Evolutionary conservation across 2,329 filamentous ascomycete genomes (phyloP), one percentile per base, ranked within the genome.

Genomic region (Alternaria novae-zelandiae): DNA sequence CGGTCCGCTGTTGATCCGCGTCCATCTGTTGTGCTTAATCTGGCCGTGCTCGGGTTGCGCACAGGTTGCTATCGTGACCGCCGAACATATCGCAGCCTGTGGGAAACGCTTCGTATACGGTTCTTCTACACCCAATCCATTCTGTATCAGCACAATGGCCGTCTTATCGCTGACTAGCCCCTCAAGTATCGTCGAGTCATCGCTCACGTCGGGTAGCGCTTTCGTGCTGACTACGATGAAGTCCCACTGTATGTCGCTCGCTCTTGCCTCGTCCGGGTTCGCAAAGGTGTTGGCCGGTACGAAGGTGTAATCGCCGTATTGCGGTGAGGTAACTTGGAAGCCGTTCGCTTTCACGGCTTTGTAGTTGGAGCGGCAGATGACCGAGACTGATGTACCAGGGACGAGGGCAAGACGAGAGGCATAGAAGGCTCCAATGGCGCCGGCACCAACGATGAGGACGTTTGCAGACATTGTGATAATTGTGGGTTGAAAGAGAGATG

Each of bases 291-390:
- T 83, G 57, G 88, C 64, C 78, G 4, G 91, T 86, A 41, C 80
- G 81, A 91, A 93, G 21, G 79, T 84, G 78, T 91, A 91, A 76
- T 89, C 83, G 46, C 90, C 90, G 75, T 91, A 93, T 55, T 87
- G 85, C 54, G 86, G 88, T 5, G 90, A 92, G 54, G 86, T 84
- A 36, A 94, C 81, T 28, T 82, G 80, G 73, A 93, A 90, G 50
- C 91, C 91, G 23, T 84, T 80, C 10, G 82, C 78, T 57, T 85
- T 83, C 49, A 93, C 88, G 32, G 86, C 86, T 23, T 83, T 79
- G 82, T 91, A 93, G 81, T 93, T 93, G 44, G 90, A 92, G 53
- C 91, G 87, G 67, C 90, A 92, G 57, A 92, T 88, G 47, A 92
- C 87, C 6, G 90, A 92, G 54, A 91, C 88, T 61, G 86, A 82